These are phyloP conservation scores for Juglanconis juglandina DNA, from an alignment of 2,329 filamentous ascomycete species.

Conservation along the genomic window DNA sequence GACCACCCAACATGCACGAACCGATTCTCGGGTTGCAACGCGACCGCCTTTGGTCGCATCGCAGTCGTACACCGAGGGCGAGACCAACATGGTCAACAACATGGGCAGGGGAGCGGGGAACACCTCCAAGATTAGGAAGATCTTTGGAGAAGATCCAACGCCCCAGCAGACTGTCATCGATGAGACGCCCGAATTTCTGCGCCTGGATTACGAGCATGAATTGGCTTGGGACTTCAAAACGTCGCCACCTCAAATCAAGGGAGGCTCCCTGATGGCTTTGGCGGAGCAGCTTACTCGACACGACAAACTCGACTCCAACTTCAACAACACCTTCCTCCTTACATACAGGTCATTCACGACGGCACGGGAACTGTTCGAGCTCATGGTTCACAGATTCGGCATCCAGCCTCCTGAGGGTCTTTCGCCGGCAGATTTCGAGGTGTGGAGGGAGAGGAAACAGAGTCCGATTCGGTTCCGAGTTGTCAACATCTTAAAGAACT, in stretches of 20 bases:
- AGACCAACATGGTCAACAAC: conserved; percentile 43
- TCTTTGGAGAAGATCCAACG: conserved; percentile 63
- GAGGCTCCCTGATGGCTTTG: conserved; percentile 81
- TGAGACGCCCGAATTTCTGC: conserved; percentile 79
- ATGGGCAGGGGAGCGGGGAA: conserved; percentile 52
- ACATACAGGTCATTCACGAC: conserved; percentile 95
- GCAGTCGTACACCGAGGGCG: conserved; percentile 65
- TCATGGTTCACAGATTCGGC: conserved; percentile 86
- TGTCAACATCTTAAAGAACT: conserved; percentile 95
- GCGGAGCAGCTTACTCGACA: conserved; percentile 95
- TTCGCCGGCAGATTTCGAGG: conserved; percentile 70
- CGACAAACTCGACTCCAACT: conserved; percentile 89
- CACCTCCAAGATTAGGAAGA: conserved; percentile 62
- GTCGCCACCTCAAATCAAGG: conserved; percentile 74
- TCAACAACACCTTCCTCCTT: conserved; percentile 96
- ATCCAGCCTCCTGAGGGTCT: conserved; percentile 88
- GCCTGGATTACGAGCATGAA: conserved; percentile 82
- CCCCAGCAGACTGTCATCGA: conserved; percentile 54
- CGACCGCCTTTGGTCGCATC: conserved; percentile 50
- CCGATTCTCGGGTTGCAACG: conserved; percentile 51
- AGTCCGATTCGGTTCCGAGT: conserved; percentile 94
- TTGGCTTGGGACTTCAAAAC: conserved; percentile 84
- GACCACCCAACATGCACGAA: conserved; percentile 43
- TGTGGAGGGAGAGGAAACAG: conserved; percentile 91
- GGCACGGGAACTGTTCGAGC: conserved; percentile 85